Base-by-base conservation (phyloP, 1,139 yeast species). In the Debaryomyces psychrophilus region DNA sequence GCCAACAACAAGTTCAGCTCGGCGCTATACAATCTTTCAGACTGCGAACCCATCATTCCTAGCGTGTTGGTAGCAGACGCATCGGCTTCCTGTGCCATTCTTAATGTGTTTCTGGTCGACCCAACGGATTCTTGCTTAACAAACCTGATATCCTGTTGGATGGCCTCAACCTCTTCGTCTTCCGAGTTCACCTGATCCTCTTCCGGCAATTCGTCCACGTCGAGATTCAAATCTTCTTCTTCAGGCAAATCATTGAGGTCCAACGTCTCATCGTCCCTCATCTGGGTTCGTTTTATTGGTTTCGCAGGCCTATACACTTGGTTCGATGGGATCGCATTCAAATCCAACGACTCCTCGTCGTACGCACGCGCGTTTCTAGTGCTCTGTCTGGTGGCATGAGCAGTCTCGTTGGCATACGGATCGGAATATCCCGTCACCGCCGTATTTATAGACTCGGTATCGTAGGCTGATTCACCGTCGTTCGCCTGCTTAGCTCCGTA, bases 11-110 rank as follows among this genome's bases (percentile, higher is more conserved):
- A 69, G 56, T 84, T 85, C 56, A 82, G 83, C 62, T 92, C 97
- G 15, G 93, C 84, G 59, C 81, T 82, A 62, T 86, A 87, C 53
- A 93, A 72, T 44, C 90, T 74, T 62, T 90, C 97, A 46, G 95
- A 85, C 66, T 95, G 99, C 17, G 93, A 82, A 25, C 98, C 98
- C 46, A 93, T 77, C 83, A 90, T 84, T 23, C 97, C 97, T 55
- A 92, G 70, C 0, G 98, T 87, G 62, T 92, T 90, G 44, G 90
- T 79, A 22, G 96, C 99, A 7, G 92, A 81, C 45, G 87, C 87
- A 64, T 92, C 97, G 0, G 98, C 97, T 57, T 90, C 95, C 53
- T 87, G 87, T 1, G 97, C 96, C 83, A 89, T 83, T 56, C 87
- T 79, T 50, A 93, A 71, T 0, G 97, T 90, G 57, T 90, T 90